Evolutionary conservation across 129 eudicot genomes (phyloP).

Genomic region (Pittosporum tobira): DNA sequence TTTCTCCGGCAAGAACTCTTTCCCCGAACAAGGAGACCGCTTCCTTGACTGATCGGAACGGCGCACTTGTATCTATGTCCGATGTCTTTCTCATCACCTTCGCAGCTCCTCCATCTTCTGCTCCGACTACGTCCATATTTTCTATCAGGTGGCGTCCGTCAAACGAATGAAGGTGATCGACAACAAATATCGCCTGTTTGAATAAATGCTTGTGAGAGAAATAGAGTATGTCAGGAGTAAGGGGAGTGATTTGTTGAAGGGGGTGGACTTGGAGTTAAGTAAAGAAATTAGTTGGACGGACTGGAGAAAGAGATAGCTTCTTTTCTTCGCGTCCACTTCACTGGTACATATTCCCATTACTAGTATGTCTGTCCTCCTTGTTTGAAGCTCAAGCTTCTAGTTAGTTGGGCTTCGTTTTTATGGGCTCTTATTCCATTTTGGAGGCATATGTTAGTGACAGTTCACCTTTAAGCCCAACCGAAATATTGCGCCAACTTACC

Average conservation of each 20-base stretch:
- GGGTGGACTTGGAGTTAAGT: neutral
- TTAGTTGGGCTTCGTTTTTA: neutral
- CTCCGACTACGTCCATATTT: neutral
- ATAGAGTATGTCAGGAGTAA: neutral
- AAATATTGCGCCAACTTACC: neutral
- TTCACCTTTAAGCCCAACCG: constrained; percentile 1
- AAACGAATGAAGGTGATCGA: neutral
- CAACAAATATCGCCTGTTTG: neutral
- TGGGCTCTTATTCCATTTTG: constrained; percentile 1
- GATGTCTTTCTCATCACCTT: constrained; percentile 36
- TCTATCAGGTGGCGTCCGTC: neutral
- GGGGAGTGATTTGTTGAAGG: neutral
- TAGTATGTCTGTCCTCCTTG: too few relatives aligned
- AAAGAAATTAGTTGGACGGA: neutral
- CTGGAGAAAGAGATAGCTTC: constrained; percentile 42
- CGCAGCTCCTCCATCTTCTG: constrained; percentile 12
- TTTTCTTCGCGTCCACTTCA: constrained; percentile 87
- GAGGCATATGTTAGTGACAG: neutral
- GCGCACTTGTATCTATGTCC: constrained; percentile 75
- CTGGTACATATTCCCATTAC: constrained; percentile 18
- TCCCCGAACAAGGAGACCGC: constrained; percentile 75
- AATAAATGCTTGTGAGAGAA: neutral
- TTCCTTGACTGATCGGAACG: constrained; percentile 81
- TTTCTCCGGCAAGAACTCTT: constrained; percentile 58
- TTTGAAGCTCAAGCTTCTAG: neutral